Conservation (phyloP, 495 filamentous ascomycete species). For the Penicillium salamii region DNA sequence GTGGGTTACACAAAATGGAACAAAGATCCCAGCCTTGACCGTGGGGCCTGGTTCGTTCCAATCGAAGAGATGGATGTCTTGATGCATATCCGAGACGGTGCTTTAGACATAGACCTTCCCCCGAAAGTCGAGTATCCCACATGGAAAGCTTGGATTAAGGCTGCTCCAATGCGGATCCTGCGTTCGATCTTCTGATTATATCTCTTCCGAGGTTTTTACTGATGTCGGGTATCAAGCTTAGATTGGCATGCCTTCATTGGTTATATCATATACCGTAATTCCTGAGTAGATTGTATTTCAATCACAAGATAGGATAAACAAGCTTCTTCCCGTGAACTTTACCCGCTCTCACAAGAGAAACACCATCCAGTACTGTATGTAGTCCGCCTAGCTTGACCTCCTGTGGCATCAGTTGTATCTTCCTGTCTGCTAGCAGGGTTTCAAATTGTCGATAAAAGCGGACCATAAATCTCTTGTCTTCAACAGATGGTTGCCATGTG, state of each 20-base stretch:
- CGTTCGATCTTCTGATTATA: constrained; percentile 29
- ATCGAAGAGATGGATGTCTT: constrained; percentile 24
- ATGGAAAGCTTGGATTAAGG: constrained; percentile 27
- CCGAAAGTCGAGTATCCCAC: constrained; percentile 25
- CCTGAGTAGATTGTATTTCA: too few relatives aligned
- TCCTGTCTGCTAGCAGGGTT: not conserved
- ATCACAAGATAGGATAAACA: not conserved
- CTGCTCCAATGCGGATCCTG: constrained; percentile 23
- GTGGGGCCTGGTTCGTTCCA: constrained; percentile 19
- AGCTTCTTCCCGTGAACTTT: not conserved
- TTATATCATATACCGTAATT: too few relatives aligned
- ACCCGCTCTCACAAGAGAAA: not conserved
- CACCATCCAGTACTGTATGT: not conserved
- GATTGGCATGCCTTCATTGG: too few relatives aligned
- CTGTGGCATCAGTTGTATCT: not conserved
- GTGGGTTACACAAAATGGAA: constrained; percentile 22
- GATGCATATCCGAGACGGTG: constrained; percentile 21
- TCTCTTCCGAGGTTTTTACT: too few relatives aligned
- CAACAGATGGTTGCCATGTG: not conserved
- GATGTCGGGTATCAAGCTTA: too few relatives aligned
- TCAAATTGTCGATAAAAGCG: not conserved
- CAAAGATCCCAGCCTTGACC: constrained; percentile 25
- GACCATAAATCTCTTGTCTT: not conserved
- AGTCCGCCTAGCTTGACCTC: not conserved
- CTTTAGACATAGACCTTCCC: constrained; percentile 24